Evolutionary conservation across 176 grass and related monocot genomes (phyloP), one percentile per base, ranked within the genome.

Genomic region (Typha latifolia): DNA sequence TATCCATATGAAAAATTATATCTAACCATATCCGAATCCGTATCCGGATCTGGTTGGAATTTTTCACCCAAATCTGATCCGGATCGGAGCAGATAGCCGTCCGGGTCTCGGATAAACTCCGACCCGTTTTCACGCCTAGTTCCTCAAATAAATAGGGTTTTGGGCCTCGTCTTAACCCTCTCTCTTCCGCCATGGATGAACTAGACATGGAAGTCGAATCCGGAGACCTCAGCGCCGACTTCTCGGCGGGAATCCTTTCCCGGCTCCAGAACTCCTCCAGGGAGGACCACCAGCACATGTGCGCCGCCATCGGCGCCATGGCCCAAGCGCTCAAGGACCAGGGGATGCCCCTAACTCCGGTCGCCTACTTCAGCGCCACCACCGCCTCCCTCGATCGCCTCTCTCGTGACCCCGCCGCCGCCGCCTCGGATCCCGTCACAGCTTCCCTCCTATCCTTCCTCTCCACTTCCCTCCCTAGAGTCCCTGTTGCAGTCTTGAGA

Each of bases 241-340:
- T 91, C 48, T 85, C 77, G 3, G 72, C 82, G 21, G 76, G 72
- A 14, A 66, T 97, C 16, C 78, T 97, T 13, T 21, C 70, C 12
- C 78, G 93, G 3, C 75, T 82, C 57, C 82, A 84, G 24, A 23
- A 19, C 66, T 97, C 93, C 66, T 61, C 12, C 12, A 68, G 79
- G 2, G 93, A 92, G 69, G 85, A 92, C 3, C 66, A 82, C 29
- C 76, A 97, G 78, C 94, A 78, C 72, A 85, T 97, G 47, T 97
- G 94, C 81, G 81, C 88, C 69, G 73, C 76, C 69, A 78, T 87
- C 57, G 85, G 82, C 32, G 70, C 81, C 69, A 87, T 97, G 75
- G 79, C 85, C 62, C 93, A 92, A 75, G 68, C 88, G 34, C 69
- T 97, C 15, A 84, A 73, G 48, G 85, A 97, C 14, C 83, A 73